These are phyloP conservation scores for Albophoma yamanashiensis DNA, from an alignment of 2,329 filamentous ascomycete genomes.

Conservation along the genomic window DNA sequence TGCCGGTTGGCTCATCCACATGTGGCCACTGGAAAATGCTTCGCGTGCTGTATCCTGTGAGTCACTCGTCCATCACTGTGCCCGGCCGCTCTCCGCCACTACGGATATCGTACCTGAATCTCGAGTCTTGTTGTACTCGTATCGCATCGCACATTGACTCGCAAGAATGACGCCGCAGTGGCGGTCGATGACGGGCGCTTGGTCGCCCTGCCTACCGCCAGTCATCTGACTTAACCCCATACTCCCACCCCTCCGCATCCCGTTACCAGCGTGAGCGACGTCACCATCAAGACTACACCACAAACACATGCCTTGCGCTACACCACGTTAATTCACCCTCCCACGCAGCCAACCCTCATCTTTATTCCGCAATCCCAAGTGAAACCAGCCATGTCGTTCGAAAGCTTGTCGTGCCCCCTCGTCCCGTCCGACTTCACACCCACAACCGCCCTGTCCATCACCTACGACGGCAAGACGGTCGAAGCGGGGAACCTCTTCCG, in stretches of 20 bases:
- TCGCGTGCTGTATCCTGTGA: no score
- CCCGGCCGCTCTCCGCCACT: neutral
- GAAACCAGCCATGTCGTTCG: neutral
- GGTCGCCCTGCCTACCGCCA: neutral
- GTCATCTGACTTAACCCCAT: neutral
- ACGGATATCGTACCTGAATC: neutral
- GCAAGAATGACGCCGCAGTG: neutral
- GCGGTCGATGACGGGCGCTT: neutral
- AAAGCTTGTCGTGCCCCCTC: neutral
- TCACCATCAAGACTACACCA: neutral
- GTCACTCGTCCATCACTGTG: no score
- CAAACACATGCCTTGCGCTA: neutral
- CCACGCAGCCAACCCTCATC: neutral
- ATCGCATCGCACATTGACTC: neutral
- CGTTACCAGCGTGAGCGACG: neutral
- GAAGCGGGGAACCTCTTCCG: neutral
- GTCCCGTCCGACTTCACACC: neutral
- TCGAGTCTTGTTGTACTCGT: no score
- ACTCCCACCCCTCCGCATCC: neutral
- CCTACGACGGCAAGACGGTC: neutral
- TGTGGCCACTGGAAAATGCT: no score
- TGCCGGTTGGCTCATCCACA: no score
- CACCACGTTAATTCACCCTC: neutral
- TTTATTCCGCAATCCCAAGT: neutral
- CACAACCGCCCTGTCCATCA: neutral